phyloP scores from a whole-genome alignment of 768 basidiomycete species.

The Lanmaoa pseudosensibilis region DNA sequence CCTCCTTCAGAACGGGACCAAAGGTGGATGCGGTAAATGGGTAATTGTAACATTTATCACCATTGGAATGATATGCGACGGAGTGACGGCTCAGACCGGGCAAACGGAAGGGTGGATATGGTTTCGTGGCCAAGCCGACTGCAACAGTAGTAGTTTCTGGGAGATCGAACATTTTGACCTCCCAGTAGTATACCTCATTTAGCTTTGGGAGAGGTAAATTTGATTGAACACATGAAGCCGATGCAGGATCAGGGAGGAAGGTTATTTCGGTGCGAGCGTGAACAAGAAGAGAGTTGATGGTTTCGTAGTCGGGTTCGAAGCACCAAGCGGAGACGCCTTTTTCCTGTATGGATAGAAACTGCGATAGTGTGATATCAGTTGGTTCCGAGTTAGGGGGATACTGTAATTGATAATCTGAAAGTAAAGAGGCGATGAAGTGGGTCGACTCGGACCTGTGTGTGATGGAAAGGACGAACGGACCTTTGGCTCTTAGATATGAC shows the following conservation, averaged over 20 bases:
- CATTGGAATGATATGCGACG: conserved; percentile 93
- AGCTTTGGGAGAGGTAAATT: conserved; percentile 96
- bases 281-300: conserved; percentile 87
- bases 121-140: conserved; percentile 94
- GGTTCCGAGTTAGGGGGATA: conserved; percentile 96
- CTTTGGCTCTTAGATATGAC: conserved; percentile 84
- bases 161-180: conserved; percentile 98
- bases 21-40: conserved; percentile 87
- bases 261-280: conserved; percentile 97
- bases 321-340: conserved; percentile 99
- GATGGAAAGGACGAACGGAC: conserved; percentile 43
- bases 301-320: conserved; percentile 98
- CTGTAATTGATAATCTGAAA: conserved; percentile 76
- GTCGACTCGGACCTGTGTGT: conserved; percentile 4
- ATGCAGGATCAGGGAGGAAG: conserved; percentile 94
- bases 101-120: conserved; percentile 91
- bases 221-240: conserved; percentile 92
- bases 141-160: conserved; percentile 85
- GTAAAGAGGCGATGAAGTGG: neutral
- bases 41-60: conserved; percentile 96
- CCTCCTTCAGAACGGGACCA: conserved; percentile 84
- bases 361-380: conserved; percentile 96
- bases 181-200: conserved; percentile 99
- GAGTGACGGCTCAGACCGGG: conserved; percentile 86
- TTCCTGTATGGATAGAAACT: conserved; percentile 98